Evolutionary conservation across 805 yeast species (phyloP).

Genomic region (Ogataea paradorogensis): DNA sequence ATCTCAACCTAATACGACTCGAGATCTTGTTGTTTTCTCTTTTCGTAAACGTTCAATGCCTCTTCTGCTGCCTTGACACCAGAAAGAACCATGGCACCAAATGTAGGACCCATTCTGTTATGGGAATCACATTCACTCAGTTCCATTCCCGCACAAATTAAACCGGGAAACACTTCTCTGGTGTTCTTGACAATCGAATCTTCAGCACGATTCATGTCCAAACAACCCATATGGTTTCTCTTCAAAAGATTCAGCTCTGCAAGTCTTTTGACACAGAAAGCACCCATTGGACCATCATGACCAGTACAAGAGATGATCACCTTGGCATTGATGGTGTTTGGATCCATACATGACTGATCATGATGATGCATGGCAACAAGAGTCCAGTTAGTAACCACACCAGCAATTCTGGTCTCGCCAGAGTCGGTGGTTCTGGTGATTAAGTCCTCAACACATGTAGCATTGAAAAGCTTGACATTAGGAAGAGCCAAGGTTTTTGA

Average conservation of each 20-base stretch:
- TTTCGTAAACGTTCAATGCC: slow-evolving; percentile 31
- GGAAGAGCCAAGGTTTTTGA: slow-evolving; percentile 70
- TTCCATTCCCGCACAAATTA: slow-evolving; percentile 74
- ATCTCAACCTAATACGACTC: slow-evolving; percentile 13
- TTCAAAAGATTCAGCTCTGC: slow-evolving; percentile 46
- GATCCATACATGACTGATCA: slow-evolving; percentile 79
- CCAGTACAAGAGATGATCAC: slow-evolving; percentile 73
- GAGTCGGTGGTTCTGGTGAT: slow-evolving; percentile 64
- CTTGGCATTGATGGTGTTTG: slow-evolving; percentile 66
- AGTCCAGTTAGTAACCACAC: slow-evolving; percentile 84
- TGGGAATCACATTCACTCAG: slow-evolving; percentile 73
- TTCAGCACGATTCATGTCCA: slow-evolving; percentile 77
- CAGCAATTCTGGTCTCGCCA: slow-evolving; percentile 65
- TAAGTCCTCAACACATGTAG: slow-evolving; percentile 77
- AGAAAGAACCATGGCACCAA: slow-evolving; percentile 76
- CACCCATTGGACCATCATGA: slow-evolving; percentile 83
- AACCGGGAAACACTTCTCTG: slow-evolving; percentile 62
- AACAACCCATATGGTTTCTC: slow-evolving; percentile 69
- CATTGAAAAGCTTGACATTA: slow-evolving; percentile 73
- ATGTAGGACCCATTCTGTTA: slow-evolving; percentile 83
- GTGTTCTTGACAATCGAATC: slow-evolving; percentile 71
- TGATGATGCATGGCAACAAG: slow-evolving; percentile 73
- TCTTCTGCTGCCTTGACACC: slow-evolving; percentile 77
- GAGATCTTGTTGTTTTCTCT: slow-evolving; percentile 27
- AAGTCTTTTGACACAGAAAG: slow-evolving; percentile 70